A percentile compares a stretch with the other conserved stretches of the same genome.
These are phyloP conservation scores for Nasturtium officinale DNA, from an alignment of 345 rosid species.

Conservation along the genomic window DNA sequence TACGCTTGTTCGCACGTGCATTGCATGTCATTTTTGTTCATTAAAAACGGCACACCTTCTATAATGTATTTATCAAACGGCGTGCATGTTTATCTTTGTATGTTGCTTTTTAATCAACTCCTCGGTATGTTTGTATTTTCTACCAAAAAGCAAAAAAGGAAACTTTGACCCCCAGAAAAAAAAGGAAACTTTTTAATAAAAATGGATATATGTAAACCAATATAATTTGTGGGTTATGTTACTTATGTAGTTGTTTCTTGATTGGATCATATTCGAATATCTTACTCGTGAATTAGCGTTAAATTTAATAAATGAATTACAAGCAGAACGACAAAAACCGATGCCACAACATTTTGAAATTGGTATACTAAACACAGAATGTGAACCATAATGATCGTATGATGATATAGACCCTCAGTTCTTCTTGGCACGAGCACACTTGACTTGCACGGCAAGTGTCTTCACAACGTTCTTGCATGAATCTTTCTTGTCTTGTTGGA, in stretches of 20 bases:
- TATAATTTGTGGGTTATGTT: neutral
- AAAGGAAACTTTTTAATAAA: neutral
- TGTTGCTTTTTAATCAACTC: neutral
- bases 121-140: neutral
- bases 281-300: slow-evolving; percentile 10
- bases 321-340: slow-evolving; percentile 16
- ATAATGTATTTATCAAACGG: neutral
- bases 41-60: slow-evolving; percentile 5
- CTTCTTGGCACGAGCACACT: slow-evolving; percentile 50
- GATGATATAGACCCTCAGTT: slow-evolving; percentile 17
- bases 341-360: slow-evolving; percentile 27
- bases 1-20: slow-evolving; percentile 10
- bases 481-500: slow-evolving; percentile 45
- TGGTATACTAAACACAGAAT: slow-evolving; percentile 24
- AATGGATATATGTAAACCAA: neutral
- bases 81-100: neutral
- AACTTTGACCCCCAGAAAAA: neutral
- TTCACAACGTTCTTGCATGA: slow-evolving; percentile 51
- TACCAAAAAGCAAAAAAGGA: neutral
- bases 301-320: slow-evolving; percentile 11
- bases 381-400: slow-evolving; percentile 9
- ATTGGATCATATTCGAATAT: slow-evolving; percentile 23
- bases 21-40: slow-evolving; percentile 10
- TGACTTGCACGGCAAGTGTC: slow-evolving; percentile 73
- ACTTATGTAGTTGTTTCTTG: slow-evolving; percentile 4